These are phyloP conservation scores for Hypoxylon sp. DNA, from an alignment of 2,329 filamentous ascomycete species.

Conservation along the genomic window DNA sequence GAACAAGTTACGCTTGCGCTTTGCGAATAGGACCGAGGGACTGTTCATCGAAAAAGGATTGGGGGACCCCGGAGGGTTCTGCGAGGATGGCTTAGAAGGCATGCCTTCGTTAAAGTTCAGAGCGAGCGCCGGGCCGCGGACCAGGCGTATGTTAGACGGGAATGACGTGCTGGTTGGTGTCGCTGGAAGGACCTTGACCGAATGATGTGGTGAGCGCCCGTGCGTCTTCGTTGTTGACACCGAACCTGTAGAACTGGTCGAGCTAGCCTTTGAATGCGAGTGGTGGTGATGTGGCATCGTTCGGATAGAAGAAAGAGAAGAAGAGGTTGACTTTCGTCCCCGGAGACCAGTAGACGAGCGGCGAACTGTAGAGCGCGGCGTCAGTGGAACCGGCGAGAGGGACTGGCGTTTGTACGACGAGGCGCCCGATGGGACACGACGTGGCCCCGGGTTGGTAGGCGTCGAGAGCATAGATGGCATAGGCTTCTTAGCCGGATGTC, in stretches of 20 bases:
- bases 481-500: conserved; percentile 45
- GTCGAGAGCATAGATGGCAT: conserved; percentile 46
- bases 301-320: conserved; percentile 91
- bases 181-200: conserved; percentile 93
- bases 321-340: conserved; percentile 94
- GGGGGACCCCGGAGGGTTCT: conserved; percentile 63
- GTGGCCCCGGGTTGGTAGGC: conserved; percentile 49
- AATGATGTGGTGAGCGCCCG: conserved; percentile 84
- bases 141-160: conserved; percentile 86
- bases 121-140: conserved; percentile 69
- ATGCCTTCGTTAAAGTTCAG: conserved; percentile 70
- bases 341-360: conserved; percentile 85
- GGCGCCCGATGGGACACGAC: conserved; percentile 47
- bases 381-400: conserved; percentile 86
- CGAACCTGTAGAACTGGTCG: conserved; percentile 84
- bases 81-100: conserved; percentile 54
- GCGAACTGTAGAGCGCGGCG: conserved; percentile 86
- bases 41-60: conserved; percentile 69
- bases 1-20: conserved; percentile 83
- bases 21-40: conserved; percentile 76
- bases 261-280: conserved; percentile 93
- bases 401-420: conserved; percentile 77
- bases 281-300: conserved; percentile 87
- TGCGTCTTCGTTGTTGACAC: conserved; percentile 76
- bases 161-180: conserved; percentile 82